Percentiles rank a stretch among this genome's conserved stretches.
Conservation (phyloP, 2,329 filamentous ascomycete species). For the Orbilia brochopaga region DNA sequence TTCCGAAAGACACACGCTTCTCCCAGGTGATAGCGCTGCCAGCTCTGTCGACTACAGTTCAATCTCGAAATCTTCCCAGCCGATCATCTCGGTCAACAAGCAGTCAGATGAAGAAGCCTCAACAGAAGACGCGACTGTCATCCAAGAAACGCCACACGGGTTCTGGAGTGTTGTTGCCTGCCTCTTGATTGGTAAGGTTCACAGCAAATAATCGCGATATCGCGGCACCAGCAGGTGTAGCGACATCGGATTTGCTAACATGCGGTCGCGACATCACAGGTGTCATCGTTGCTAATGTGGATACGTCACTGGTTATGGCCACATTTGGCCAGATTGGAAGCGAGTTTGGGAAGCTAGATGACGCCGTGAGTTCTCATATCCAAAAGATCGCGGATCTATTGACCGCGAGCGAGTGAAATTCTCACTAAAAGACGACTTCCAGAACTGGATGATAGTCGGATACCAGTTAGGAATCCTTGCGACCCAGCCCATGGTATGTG, state of each 20-base stretch:
- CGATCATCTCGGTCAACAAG: constrained; percentile 4
- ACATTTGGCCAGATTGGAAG: constrained; percentile 68
- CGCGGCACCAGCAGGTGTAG: not conserved
- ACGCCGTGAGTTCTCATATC: constrained; percentile 16
- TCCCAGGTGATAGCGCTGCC: not conserved
- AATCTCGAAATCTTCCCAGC: not conserved
- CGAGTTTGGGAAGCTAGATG: constrained; percentile 60
- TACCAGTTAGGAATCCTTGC: constrained; percentile 39
- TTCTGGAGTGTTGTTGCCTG: constrained; percentile 47
- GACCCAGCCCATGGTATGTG: constrained; percentile 41
- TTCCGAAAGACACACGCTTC: constrained; percentile 22
- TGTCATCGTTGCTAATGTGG: constrained; percentile 71
- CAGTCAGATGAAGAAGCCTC: not conserved
- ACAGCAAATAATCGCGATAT: not conserved
- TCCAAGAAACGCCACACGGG: constrained; percentile 23
- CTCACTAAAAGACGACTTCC: not conserved
- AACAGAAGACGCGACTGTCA: not conserved
- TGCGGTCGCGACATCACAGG: constrained; percentile 57
- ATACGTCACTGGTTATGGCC: constrained; percentile 70
- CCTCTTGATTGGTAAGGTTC: constrained; percentile 35
- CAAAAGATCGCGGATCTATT: not conserved
- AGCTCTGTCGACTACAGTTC: constrained; percentile 9
- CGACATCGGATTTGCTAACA: not conserved
- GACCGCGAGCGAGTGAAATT: not conserved
- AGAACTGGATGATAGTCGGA: constrained; percentile 50